phyloP scores from a whole-genome alignment of 1,284 basidiomycete genomes.

The Ustilago lituana region DNA sequence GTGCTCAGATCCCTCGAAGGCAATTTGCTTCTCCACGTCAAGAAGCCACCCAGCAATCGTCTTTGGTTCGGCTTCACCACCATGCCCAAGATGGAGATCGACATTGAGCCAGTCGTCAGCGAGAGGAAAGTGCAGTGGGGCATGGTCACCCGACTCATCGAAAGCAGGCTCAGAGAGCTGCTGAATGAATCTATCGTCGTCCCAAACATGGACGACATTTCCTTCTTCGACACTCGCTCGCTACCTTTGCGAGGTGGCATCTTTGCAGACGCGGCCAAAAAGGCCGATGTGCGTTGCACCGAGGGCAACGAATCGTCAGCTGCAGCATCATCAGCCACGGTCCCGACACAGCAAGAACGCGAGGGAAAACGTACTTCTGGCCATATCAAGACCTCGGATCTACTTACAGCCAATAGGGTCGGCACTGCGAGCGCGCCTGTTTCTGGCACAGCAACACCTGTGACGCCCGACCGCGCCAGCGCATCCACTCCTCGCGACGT shows the following conservation, averaged over 20 bases:
- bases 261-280: conserved; percentile 78
- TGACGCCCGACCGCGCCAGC: conserved; percentile 7
- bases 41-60: conserved; percentile 92
- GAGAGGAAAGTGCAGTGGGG: conserved; percentile 89
- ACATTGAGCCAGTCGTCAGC: conserved; percentile 91
- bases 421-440: conserved; percentile 40
- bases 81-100: conserved; percentile 85
- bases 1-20: conserved; percentile 87
- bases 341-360: conserved; percentile 6
- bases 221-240: conserved; percentile 84
- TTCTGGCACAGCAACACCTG: conserved; percentile 36
- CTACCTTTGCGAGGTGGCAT: conserved; percentile 82
- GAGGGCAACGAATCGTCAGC: conserved; percentile 9
- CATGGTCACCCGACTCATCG: conserved; percentile 88
- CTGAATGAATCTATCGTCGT: conserved; percentile 91
- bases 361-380: conserved; percentile 7
- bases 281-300: conserved; percentile 10
- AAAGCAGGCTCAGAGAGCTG: conserved; percentile 85
- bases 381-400: conserved; percentile 23
- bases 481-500: neutral
- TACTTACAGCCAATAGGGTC: conserved; percentile 24
- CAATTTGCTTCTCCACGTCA: conserved; percentile 87
- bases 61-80: conserved; percentile 99
- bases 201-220: conserved; percentile 97
- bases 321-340: conserved; percentile 2